These are phyloP conservation scores for Plantago ovata DNA, from an alignment of 257 asterid genomes.

Conservation along the genomic window DNA sequence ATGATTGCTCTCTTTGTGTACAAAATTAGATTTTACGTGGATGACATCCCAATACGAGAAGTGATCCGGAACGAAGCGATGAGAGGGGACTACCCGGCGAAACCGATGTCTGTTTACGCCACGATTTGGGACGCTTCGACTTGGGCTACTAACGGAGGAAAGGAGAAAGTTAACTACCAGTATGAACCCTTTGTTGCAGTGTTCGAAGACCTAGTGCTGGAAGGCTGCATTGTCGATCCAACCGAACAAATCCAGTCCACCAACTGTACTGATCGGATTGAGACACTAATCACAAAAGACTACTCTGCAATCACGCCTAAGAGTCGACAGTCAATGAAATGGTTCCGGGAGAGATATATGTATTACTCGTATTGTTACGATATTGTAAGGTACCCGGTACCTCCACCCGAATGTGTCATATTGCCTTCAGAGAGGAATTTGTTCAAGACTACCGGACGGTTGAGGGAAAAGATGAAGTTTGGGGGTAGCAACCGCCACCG, in stretches of 20 bases:
- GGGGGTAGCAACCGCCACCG: conserved; percentile 39
- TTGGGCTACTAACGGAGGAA: conserved; percentile 95
- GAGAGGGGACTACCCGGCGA: conserved; percentile 81
- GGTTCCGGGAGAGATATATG: conserved; percentile 65
- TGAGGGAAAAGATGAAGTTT: conserved; percentile 53
- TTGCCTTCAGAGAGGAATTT: conserved; percentile 52
- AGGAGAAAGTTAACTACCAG: conserved; percentile 61
- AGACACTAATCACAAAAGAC: conserved; percentile 26
- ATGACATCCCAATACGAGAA: conserved; percentile 74
- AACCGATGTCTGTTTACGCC: conserved; percentile 90
- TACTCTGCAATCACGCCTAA: conserved; percentile 36
- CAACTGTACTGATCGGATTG: conserved; percentile 51
- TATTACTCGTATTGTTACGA: conserved; percentile 81
- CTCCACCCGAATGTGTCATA: conserved; percentile 72
- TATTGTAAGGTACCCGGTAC: conserved; percentile 53
- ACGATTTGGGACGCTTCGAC: conserved; percentile 95
- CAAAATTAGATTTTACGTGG: conserved; percentile 66
- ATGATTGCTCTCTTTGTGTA: not conserved
- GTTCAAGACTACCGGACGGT: conserved; percentile 53
- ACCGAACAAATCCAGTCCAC: conserved; percentile 63
- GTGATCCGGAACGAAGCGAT: conserved; percentile 39
- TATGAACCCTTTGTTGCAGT: conserved; percentile 69
- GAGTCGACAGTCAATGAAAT: conserved; percentile 48
- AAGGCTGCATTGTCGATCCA: conserved; percentile 81
- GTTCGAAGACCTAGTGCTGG: conserved; percentile 60